phyloP scores from a whole-genome alignment of 202 grass and related monocot species.

The Digitaria exilis region DNA sequence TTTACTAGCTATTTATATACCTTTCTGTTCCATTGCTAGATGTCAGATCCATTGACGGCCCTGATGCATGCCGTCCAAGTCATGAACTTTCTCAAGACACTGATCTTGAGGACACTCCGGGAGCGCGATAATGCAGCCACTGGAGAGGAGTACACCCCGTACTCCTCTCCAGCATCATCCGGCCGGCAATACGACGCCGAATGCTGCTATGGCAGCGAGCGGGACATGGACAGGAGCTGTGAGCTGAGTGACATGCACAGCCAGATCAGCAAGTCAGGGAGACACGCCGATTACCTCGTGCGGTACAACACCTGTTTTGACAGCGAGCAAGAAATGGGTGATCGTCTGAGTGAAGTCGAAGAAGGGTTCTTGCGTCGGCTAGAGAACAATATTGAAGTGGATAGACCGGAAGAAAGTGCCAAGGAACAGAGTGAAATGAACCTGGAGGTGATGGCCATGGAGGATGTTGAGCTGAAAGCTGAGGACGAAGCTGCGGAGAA shows the following conservation, averaged over 20 bases:
- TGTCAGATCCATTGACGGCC: slow-evolving; percentile 96
- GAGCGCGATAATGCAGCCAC: slow-evolving; percentile 65
- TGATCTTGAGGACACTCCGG: slow-evolving; percentile 79
- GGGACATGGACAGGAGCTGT: slow-evolving; percentile 61
- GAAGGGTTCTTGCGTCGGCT: slow-evolving; percentile 50
- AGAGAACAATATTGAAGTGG: slow-evolving; percentile 35
- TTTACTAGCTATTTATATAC: background rate
- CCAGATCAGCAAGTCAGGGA: slow-evolving; percentile 47
- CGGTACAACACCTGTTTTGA: slow-evolving; percentile 58
- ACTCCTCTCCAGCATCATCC: slow-evolving; percentile 65
- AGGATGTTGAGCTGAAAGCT: slow-evolving; percentile 36
- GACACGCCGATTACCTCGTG: slow-evolving; percentile 46
- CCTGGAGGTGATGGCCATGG: slow-evolving; percentile 20
- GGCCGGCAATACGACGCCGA: background rate
- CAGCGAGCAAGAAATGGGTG: slow-evolving; percentile 50
- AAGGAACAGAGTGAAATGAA: slow-evolving; percentile 37
- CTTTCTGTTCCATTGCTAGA: slow-evolving; percentile 58
- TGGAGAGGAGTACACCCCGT: slow-evolving; percentile 57
- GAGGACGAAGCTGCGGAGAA: too few relatives aligned
- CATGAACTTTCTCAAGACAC: slow-evolving; percentile 94
- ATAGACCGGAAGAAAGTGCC: slow-evolving; percentile 35
- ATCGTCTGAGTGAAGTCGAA: slow-evolving; percentile 44
- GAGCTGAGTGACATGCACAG: slow-evolving; percentile 56
- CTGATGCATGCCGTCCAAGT: slow-evolving; percentile 98
- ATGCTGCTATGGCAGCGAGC: too few relatives aligned